These are phyloP conservation scores for Chlorella vulgaris DNA, from an alignment of 139 green algal species.

Conservation along the genomic window DNA sequence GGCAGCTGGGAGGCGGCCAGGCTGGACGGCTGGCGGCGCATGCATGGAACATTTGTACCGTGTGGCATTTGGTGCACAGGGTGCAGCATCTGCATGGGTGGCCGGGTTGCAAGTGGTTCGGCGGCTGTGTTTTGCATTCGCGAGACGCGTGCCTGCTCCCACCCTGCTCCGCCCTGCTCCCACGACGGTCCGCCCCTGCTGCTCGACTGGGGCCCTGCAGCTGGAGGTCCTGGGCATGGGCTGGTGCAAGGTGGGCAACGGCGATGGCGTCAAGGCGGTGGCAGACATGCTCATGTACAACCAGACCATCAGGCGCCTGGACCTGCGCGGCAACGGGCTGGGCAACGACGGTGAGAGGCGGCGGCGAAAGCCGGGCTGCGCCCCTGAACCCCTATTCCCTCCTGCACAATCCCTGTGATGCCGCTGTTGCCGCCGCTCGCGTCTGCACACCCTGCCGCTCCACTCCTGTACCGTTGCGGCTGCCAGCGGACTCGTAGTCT, in stretches of 20 bases:
- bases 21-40: too few species aligned
- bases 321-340: slow-evolving; percentile 92
- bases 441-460: too few species aligned
- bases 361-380: not conserved
- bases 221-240: slow-evolving; percentile 86
- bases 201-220: slow-evolving; percentile 28
- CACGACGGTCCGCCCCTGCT: not conserved
- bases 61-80: too few species aligned
- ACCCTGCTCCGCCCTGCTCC: not conserved
- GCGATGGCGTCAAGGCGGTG: slow-evolving; percentile 77
- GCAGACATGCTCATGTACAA: slow-evolving; percentile 95
- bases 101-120: too few species aligned
- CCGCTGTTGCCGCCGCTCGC: too few species aligned
- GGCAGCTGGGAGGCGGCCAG: too few species aligned
- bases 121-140: too few species aligned
- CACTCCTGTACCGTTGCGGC: too few species aligned
- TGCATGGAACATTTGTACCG: too few species aligned
- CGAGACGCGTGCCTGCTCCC: not conserved
- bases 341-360: slow-evolving; percentile 79
- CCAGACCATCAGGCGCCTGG: slow-evolving; percentile 75
- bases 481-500: too few species aligned
- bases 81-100: too few species aligned
- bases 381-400: not conserved
- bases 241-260: slow-evolving; percentile 95
- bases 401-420: not conserved